Conservation (phyloP, 2,329 filamentous ascomycete species). For the Bipolaris sorokiniana region DNA sequence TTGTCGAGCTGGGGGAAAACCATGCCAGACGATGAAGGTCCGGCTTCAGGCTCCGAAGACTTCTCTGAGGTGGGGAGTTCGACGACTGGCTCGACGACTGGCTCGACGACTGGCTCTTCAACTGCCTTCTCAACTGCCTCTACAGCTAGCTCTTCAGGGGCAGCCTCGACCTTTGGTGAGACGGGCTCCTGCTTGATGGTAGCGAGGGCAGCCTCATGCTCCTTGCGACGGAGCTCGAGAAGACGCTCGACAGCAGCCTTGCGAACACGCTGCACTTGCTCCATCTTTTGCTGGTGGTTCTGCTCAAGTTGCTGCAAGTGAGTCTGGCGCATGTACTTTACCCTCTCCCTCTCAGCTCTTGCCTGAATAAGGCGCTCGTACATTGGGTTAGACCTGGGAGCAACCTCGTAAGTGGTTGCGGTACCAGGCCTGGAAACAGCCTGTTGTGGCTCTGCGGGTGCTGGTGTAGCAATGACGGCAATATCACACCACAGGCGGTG, state of each 20-base stretch:
- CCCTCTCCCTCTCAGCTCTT: conserved; percentile 34
- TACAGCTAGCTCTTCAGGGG: conserved; percentile 9
- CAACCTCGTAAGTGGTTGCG: conserved; percentile 15
- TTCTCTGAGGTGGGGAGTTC: conserved; percentile 47
- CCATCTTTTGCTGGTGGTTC: conserved; percentile 34
- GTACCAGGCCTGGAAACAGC: conserved; percentile 14
- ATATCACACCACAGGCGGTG: conserved; percentile 96
- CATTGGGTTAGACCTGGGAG: conserved; percentile 23
- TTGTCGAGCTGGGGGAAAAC: conserved; percentile 97
- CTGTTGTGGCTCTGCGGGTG: conserved; percentile 3
- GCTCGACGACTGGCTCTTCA: conserved; percentile 1
- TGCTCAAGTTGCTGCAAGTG: conserved; percentile 31
- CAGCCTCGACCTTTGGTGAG: conserved; percentile 25
- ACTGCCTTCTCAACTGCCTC: conserved; percentile 2
- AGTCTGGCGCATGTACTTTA: conserved; percentile 27
- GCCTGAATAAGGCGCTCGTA: conserved; percentile 36
- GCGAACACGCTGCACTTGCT: conserved; percentile 42
- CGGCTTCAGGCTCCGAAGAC: conserved; percentile 20
- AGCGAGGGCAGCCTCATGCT: conserved; percentile 40
- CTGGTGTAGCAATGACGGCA: conserved; percentile 59
- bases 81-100: conserved; percentile 35
- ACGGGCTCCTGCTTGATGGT: conserved; percentile 36
- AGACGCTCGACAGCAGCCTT: conserved; percentile 46
- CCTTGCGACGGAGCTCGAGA: conserved; percentile 40
- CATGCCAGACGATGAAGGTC: conserved; percentile 65